phyloP scores from a whole-genome alignment of 257 asterid genomes.

The Paraleonurus japonicus region DNA sequence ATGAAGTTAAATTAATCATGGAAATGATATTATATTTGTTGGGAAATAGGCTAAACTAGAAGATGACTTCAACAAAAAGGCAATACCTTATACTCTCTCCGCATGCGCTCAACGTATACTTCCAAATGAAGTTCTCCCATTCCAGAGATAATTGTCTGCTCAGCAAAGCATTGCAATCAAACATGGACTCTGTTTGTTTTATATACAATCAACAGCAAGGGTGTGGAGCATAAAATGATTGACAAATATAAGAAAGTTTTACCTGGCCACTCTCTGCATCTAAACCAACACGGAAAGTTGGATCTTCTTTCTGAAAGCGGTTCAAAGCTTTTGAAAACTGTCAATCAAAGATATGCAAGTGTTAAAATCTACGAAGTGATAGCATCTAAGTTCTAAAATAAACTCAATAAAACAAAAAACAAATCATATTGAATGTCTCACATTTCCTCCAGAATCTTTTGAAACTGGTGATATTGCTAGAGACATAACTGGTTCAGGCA shows the following conservation, averaged over 20 bases:
- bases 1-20: slow-evolving; percentile 19
- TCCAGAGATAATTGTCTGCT: slow-evolving; percentile 96
- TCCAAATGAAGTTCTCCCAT: slow-evolving; percentile 99
- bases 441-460: slow-evolving; percentile 96
- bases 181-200: slow-evolving; percentile 10
- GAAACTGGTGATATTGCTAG: slow-evolving; percentile 93
- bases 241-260: slow-evolving; percentile 21
- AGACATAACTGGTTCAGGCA: slow-evolving; percentile 99
- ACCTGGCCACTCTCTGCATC: slow-evolving; percentile 98
- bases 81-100: slow-evolving; percentile 92
- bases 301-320: slow-evolving; percentile 97
- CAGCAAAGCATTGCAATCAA: slow-evolving; percentile 35
- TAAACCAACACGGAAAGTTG: slow-evolving; percentile 95
- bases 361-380: slow-evolving; percentile 11
- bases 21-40: not conserved
- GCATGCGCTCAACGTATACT: slow-evolving; percentile 95
- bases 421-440: slow-evolving; percentile 37
- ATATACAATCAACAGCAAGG: slow-evolving; percentile 10
- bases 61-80: slow-evolving; percentile 1
- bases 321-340: slow-evolving; percentile 99
- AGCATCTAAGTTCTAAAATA: slow-evolving; percentile 1
- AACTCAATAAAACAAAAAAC: slow-evolving; percentile 10
- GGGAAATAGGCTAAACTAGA: slow-evolving; percentile 6
- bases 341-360: slow-evolving; percentile 25
- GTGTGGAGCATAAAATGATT: not conserved